Evolutionary conservation across 176 grass and related monocot species (phyloP), one percentile per base, ranked within the genome.

Genomic region (Aechmea fasciata): DNA sequence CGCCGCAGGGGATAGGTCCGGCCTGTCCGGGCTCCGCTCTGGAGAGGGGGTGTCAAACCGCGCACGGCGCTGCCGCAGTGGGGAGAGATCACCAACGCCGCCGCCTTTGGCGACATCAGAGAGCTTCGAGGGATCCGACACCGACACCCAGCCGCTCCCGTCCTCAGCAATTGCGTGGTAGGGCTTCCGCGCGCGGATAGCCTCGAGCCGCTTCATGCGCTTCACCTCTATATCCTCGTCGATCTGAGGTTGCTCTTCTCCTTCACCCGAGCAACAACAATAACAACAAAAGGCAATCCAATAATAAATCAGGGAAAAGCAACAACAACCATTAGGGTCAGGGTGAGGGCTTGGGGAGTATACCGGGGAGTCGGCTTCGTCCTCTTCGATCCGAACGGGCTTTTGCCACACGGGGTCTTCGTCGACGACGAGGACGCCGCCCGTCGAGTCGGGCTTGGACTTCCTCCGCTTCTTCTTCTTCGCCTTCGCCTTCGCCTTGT

Each of bases 391-490:
- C 79, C 79, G 83, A n/a, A 97, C 86, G 20, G 86, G 84, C 64
- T 97, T 97, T 71, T 97, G 93, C 93, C 93, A 97, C 23, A 90
- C 89, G 20, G 93, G 93, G 26, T 97, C 93, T 79, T 90, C 93
- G 75, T 97, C 93, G 26, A 97, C 86, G 65, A 97, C 91, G 67
- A 85, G 82, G 68, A 97, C 86, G 13, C 91, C 91, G 13, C 69
- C 83, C 47, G 13, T 63, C 0, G 48, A 65, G 59, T 49, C 67
- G 15, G 89, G 50, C 75, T 96, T 89, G 63, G 70, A 79, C 78
- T 89, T 87, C 79, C 83, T 87, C 79, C 83, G 83, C 75, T 81
- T 87, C 77, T 89, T 92, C 83, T 87, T 95, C 88, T 84, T 96
- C 15, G 72, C 84, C 66, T 82, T 82, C 73, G 80, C 87, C 65